Conservation (phyloP, 257 asterid species). For the Rubia yunnanensis region DNA sequence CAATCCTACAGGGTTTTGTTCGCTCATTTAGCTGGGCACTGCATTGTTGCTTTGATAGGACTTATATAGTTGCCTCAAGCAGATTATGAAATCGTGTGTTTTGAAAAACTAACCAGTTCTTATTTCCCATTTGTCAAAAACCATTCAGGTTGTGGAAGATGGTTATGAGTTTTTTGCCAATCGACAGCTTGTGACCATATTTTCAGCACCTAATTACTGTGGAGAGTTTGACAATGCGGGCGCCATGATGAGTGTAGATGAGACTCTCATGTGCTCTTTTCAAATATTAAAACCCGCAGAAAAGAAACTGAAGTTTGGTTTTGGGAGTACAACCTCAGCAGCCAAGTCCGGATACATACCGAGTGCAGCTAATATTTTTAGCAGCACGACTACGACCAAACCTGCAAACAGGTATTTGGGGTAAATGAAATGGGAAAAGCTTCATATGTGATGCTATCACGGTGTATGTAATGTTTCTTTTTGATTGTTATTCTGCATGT, state of each 20-base stretch:
- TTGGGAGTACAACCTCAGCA: slow-evolving; percentile 22
- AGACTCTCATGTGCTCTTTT: slow-evolving; percentile 33
- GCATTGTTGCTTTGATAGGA: not conserved
- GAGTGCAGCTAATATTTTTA: not conserved
- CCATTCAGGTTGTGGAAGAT: slow-evolving; percentile 28
- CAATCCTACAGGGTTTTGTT: too few relatives aligned
- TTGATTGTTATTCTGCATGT: too few relatives aligned
- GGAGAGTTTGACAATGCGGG: slow-evolving; percentile 35
- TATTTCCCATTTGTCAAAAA: not conserved
- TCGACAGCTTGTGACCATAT: slow-evolving; percentile 29
- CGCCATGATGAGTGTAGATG: slow-evolving; percentile 35
- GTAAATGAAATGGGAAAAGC: slow-evolving; percentile 10
- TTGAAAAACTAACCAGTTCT: not conserved
- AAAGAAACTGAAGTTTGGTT: slow-evolving; percentile 21
- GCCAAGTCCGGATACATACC: slow-evolving; percentile 17
- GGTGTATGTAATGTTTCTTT: too few relatives aligned
- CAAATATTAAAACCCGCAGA: slow-evolving; percentile 33
- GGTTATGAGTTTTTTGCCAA: slow-evolving; percentile 35
- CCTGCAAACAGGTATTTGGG: slow-evolving; percentile 15
- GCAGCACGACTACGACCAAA: slow-evolving; percentile 16
- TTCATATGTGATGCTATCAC: too few relatives aligned
- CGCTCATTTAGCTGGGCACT: too few relatives aligned
- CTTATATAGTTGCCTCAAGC: not conserved
- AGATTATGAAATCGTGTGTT: not conserved
- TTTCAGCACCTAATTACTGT: slow-evolving; percentile 34